phyloP scores from a whole-genome alignment of 495 filamentous ascomycete species.

The Lineolata rhizophorae region DNA sequence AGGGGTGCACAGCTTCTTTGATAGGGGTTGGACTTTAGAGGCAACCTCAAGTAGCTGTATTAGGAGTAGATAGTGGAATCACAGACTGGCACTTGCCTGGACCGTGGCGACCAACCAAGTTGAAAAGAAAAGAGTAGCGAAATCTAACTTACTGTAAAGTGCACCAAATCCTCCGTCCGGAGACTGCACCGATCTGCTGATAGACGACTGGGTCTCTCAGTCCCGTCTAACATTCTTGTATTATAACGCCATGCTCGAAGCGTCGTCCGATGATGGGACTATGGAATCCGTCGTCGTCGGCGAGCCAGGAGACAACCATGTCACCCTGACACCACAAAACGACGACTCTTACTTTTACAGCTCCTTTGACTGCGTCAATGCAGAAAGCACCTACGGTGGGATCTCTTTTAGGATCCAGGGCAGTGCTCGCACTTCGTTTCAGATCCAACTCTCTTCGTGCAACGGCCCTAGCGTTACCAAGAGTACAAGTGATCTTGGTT shows the following conservation, averaged over 20 bases:
- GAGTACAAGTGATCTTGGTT: conserved; percentile 28
- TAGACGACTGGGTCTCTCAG: conserved; percentile 42
- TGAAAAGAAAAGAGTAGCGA: conserved; percentile 1
- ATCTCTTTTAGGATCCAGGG: conserved; percentile 36
- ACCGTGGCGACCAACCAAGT: not conserved
- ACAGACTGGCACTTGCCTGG: no score
- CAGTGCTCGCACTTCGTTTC: conserved; percentile 29
- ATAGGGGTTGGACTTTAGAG: no score
- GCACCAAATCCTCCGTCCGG: conserved; percentile 12
- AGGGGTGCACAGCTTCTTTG: no score
- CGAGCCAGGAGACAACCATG: conserved; percentile 27
- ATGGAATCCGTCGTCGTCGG: conserved; percentile 35
- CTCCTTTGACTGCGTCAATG: conserved; percentile 31
- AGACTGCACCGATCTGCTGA: conserved; percentile 26
- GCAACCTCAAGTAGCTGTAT: no score
- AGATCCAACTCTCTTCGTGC: conserved; percentile 27
- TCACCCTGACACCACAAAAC: conserved; percentile 28
- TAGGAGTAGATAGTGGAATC: no score
- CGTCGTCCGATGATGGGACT: conserved; percentile 35
- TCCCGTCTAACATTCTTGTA: conserved; percentile 40
- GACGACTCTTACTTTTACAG: conserved; percentile 35
- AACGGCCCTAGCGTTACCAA: conserved; percentile 14
- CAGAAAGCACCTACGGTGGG: conserved; percentile 29
- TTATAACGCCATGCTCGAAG: conserved; percentile 35
- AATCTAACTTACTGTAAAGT: conserved; percentile 4